Evolutionary conservation across 148 eudicot species (phyloP).

Genomic region (Chenopodium album): DNA sequence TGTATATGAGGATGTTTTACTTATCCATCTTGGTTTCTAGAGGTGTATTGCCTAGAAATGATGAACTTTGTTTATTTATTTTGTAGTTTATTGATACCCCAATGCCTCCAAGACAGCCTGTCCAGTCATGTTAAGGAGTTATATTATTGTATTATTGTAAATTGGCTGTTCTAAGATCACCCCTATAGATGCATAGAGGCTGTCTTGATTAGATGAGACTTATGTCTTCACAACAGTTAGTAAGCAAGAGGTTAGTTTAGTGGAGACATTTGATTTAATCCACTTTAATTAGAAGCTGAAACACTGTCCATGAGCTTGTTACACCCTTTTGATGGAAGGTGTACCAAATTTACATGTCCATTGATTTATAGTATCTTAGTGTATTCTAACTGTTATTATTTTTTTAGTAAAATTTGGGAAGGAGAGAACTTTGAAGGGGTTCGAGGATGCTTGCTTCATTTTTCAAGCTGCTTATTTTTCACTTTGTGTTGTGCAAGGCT

Average conservation of each 20-base stretch:
- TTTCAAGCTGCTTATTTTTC: background rate
- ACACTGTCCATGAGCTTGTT: background rate
- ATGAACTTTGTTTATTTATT: background rate
- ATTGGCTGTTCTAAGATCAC: background rate
- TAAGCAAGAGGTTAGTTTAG: background rate
- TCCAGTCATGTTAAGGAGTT: background rate
- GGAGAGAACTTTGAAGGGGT: background rate
- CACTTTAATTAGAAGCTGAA: background rate
- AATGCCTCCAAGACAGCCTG: background rate
- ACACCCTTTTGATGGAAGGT: background rate
- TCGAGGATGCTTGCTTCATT: background rate
- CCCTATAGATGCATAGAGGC: background rate
- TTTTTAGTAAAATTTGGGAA: background rate
- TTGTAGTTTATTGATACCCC: background rate
- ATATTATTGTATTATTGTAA: background rate
- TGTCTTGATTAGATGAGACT: background rate
- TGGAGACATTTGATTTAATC: background rate
- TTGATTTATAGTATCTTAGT: background rate
- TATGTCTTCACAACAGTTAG: background rate
- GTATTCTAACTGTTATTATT: background rate
- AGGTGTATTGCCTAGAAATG: background rate
- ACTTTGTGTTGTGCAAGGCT: background rate
- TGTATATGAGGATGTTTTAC: background rate
- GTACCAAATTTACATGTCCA: background rate
- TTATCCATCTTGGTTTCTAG: background rate